Conservation (phyloP, 352 stramenopile species). For the Plasmopara muralis region DNA sequence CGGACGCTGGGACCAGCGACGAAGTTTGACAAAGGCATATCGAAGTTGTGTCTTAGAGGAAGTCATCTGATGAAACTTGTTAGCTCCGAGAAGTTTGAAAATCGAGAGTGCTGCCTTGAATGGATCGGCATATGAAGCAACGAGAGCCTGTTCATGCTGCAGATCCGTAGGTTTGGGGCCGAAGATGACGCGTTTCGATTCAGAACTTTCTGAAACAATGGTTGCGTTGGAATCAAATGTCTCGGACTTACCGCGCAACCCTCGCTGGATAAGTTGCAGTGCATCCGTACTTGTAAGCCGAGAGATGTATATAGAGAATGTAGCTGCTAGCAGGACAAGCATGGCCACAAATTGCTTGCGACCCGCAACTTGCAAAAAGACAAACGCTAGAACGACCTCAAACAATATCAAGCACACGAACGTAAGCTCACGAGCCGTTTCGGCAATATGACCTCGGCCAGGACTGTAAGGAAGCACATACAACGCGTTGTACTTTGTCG, state of each 20-base stretch:
- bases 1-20: slow-evolving; percentile 33
- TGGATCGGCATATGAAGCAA: slow-evolving; percentile 60
- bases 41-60: slow-evolving; percentile 47
- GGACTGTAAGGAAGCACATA: slow-evolving; percentile 70
- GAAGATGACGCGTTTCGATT: slow-evolving; percentile 30
- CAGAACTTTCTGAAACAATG: slow-evolving; percentile 16
- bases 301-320: slow-evolving; percentile 44
- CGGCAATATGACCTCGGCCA: slow-evolving; percentile 56
- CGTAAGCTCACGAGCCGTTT: slow-evolving; percentile 54
- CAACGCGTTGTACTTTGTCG: slow-evolving; percentile 79
- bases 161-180: slow-evolving; percentile 31
- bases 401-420: slow-evolving; percentile 66
- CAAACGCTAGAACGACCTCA: slow-evolving; percentile 67
- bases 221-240: slow-evolving; percentile 14
- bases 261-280: slow-evolving; percentile 29
- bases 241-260: slow-evolving; percentile 13
- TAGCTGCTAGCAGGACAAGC: slow-evolving; percentile 43
- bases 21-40: slow-evolving; percentile 56
- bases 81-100: slow-evolving; percentile 61
- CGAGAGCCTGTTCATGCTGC: slow-evolving; percentile 29
- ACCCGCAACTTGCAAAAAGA: slow-evolving; percentile 57
- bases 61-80: slow-evolving; percentile 65
- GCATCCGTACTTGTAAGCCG: slow-evolving; percentile 36
- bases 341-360: slow-evolving; percentile 50
- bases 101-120: slow-evolving; percentile 70